phyloP scores from a whole-genome alignment of 129 eudicot genomes.

The Silybum marianum region DNA sequence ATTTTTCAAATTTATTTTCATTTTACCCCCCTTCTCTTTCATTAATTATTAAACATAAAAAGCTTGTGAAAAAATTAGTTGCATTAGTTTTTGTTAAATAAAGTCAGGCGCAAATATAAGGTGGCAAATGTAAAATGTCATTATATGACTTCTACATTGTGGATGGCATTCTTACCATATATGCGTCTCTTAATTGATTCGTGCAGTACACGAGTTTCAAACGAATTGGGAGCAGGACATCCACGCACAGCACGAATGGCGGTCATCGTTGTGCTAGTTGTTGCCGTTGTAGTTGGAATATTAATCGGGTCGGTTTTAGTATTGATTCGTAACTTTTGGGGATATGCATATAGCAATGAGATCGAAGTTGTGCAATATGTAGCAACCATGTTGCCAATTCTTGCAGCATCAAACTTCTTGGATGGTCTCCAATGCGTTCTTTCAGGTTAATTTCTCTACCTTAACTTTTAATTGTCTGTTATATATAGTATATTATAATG shows the following conservation, averaged over 20 bases:
- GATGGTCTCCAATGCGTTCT: constrained; percentile 74
- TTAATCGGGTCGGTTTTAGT: constrained; percentile 51
- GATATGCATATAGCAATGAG: constrained; percentile 79
- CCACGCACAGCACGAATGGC: constrained; percentile 70
- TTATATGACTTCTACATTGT: neutral
- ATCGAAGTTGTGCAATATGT: constrained; percentile 68
- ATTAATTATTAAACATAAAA: too few species aligned
- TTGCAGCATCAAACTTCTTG: constrained; percentile 60
- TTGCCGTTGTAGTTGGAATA: constrained; percentile 51
- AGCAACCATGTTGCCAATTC: constrained; percentile 68
- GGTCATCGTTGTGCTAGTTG: constrained; percentile 49
- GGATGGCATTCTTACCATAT: neutral
- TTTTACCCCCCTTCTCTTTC: too few species aligned
- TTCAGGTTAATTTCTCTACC: constrained; percentile 47
- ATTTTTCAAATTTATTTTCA: too few species aligned
- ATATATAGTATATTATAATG: too few species aligned
- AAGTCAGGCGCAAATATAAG: too few species aligned
- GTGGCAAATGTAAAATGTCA: too few species aligned
- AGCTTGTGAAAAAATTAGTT: too few species aligned
- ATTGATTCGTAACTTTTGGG: constrained; percentile 65
- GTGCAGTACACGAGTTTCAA: constrained; percentile 78
- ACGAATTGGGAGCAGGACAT: constrained; percentile 87
- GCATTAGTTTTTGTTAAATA: too few species aligned
- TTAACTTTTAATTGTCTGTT: neutral
- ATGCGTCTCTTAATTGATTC: neutral